Evolutionary conservation across 768 basidiomycete genomes (phyloP).

Genomic region (Rhizopogon salebrosus): DNA sequence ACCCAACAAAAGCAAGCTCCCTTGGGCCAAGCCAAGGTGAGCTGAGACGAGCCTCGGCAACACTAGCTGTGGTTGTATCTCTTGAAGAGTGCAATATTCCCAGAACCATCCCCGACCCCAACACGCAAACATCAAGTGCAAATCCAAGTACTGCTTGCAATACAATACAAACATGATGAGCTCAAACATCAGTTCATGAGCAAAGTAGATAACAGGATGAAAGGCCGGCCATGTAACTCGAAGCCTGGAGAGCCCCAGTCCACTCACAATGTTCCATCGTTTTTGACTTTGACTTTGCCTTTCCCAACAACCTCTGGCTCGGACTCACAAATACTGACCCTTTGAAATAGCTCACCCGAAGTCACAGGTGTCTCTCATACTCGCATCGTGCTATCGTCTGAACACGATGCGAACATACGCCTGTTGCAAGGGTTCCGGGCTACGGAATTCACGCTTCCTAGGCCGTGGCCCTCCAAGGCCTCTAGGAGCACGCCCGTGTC

Average conservation of each 20-base stretch:
- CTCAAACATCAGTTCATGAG: not conserved
- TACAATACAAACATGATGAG: not conserved
- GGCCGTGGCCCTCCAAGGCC: slow-evolving; percentile 78
- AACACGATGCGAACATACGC: slow-evolving; percentile 94
- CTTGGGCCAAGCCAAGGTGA: no score
- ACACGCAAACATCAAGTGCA: slow-evolving; percentile 6
- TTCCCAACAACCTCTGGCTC: slow-evolving; percentile 38
- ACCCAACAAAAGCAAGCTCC: no score
- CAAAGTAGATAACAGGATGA: slow-evolving; percentile 1
- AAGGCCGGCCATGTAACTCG: not conserved
- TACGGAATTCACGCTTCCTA: slow-evolving; percentile 90
- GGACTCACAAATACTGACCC: slow-evolving; percentile 12
- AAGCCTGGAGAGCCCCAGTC: not conserved
- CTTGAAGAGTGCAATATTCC: no score
- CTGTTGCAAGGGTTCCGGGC: slow-evolving; percentile 91
- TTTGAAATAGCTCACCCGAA: slow-evolving; percentile 12
- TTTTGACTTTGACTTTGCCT: slow-evolving; percentile 57
- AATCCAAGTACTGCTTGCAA: slow-evolving; percentile 5
- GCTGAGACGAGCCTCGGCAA: no score
- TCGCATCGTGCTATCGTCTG: slow-evolving; percentile 86
- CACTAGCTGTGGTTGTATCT: no score
- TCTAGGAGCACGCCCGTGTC: slow-evolving; percentile 80
- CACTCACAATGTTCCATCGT: slow-evolving; percentile 9
- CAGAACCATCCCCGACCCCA: no score
- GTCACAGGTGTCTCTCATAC: slow-evolving; percentile 65